Evolutionary conservation across 768 basidiomycete genomes (phyloP).

Genomic region (Pleurotus citrinopileatus): DNA sequence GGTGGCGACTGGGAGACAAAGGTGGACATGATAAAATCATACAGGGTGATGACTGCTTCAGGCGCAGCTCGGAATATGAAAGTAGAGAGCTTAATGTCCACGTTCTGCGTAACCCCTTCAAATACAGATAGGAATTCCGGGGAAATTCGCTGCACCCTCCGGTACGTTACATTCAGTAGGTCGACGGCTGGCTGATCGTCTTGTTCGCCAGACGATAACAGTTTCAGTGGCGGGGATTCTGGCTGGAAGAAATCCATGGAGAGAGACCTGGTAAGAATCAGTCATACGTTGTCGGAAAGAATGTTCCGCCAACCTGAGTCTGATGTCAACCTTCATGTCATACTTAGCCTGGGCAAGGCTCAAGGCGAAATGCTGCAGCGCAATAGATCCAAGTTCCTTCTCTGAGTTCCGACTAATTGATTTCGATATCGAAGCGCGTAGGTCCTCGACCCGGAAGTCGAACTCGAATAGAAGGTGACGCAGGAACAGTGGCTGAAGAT

Average conservation of each 20-base stretch:
- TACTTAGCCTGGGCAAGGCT: conserved; percentile 74
- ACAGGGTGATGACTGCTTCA: conserved; percentile 85
- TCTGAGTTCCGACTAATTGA: conserved; percentile 62
- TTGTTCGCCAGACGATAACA: conserved; percentile 60
- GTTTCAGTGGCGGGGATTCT: conserved; percentile 47
- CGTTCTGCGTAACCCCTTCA: conserved; percentile 84
- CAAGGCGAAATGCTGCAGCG: conserved; percentile 76
- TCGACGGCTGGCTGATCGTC: conserved; percentile 47
- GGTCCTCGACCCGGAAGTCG: conserved; percentile 80
- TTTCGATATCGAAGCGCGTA: conserved; percentile 79
- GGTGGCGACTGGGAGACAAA: conserved; percentile 61
- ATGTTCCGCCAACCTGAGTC: conserved; percentile 55
- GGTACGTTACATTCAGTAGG: conserved; percentile 77
- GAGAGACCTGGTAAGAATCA: conserved; percentile 51
- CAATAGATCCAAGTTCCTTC: conserved; percentile 72
- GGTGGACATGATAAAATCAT: conserved; percentile 97
- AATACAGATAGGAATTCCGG: conserved; percentile 80
- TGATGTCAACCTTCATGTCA: conserved; percentile 84
- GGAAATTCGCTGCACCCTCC: conserved; percentile 76
- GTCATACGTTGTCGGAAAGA: conserved; percentile 5
- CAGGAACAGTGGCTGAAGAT: conserved; percentile 34
- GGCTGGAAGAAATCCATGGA: conserved; percentile 71
- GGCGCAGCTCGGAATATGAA: conserved; percentile 87
- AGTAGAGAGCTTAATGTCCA: conserved; percentile 87
- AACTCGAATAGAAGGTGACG: conserved; percentile 75